Base-by-base conservation (phyloP, 495 filamentous ascomycete genomes). In the Podospora sp. region DNA sequence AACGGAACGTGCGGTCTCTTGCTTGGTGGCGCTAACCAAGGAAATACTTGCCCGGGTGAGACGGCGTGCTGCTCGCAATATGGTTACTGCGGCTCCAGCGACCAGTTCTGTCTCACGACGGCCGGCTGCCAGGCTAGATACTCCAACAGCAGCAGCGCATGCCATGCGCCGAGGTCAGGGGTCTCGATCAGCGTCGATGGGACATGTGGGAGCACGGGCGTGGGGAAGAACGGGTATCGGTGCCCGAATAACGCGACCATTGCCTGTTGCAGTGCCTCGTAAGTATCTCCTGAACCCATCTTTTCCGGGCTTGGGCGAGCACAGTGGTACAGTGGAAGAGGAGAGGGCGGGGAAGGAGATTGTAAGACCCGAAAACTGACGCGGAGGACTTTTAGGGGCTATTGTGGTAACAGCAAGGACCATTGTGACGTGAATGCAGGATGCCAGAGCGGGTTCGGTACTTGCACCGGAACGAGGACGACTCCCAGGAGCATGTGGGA, bases 51-150 rank as follows among this genome's bases (percentile, higher is more conserved):
- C 69, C 76, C 77, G 0, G 55, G 66, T 1, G 71, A 69, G 0
- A 67, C 65, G 2, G 72, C 75, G 22, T 78, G 77, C 71, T 78
- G 77, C 71, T 79, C 76, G 18, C 51, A 68, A 20, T 75, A 71
- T 65, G 77, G 77, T 27, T 78, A 75, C 68, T 79, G 77, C 60
- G 77, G 77, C 26, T 55, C 73, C 14, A 73, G 69, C n/a, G 76
- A 78, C 60, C 66, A 65, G 18, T 78, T 76, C 35, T 79, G 76
- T 62, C 68, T 78, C 16, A 77, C 69, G 26, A 73, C 76, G 16
- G 69, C 63, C 16, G 75, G 76, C 6, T 79, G 77, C 63, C 77
- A 78, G 68, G 26, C 65, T 46, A 63, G 67, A 18, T 79, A 69
- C 70, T 78, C 77, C 26, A 79, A 79, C 65, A 22, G 71, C 14